These are phyloP conservation scores for Lonicera japonica DNA, from an alignment of 129 eudicot species.

Conservation along the genomic window DNA sequence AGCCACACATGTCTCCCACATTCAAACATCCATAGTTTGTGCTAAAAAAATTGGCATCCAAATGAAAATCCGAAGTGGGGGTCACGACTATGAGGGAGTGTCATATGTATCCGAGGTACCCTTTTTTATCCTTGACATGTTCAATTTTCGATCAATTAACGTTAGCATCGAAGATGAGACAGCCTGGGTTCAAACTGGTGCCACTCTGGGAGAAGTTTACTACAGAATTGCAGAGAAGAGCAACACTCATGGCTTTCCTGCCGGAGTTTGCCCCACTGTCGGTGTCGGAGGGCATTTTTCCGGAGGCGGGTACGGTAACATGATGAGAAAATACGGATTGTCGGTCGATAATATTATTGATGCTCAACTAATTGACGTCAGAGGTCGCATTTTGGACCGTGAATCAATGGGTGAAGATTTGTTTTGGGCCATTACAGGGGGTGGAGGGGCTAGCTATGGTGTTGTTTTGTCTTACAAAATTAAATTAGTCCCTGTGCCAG, in stretches of 20 bases:
- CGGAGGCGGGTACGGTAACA: slow-evolving; percentile 47
- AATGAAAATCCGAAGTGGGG: slow-evolving; percentile 42
- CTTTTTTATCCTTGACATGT: slow-evolving; percentile 42
- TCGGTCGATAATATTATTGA: slow-evolving; percentile 45
- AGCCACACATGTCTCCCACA: slow-evolving; percentile 27
- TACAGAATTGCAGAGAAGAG: slow-evolving; percentile 34
- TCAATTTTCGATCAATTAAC: slow-evolving; percentile 20
- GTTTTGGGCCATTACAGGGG: slow-evolving; percentile 59
- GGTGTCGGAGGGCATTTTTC: slow-evolving; percentile 53
- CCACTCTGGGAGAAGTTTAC: slow-evolving; percentile 41
- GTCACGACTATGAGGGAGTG: slow-evolving; percentile 48
- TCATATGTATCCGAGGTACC: slow-evolving; percentile 36
- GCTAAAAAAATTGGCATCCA: slow-evolving; percentile 18
- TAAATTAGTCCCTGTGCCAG: slow-evolving; percentile 34
- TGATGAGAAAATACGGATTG: slow-evolving; percentile 47
- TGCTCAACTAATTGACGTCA: slow-evolving; percentile 22
- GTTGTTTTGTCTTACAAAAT: slow-evolving; percentile 37
- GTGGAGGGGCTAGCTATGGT: slow-evolving; percentile 50
- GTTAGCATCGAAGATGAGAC: slow-evolving; percentile 26
- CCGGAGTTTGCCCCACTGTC: slow-evolving; percentile 52
- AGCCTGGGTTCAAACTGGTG: slow-evolving; percentile 52
- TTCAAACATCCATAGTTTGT: slow-evolving; percentile 27
- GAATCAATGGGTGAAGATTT: slow-evolving; percentile 52
- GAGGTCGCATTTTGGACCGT: slow-evolving; percentile 25
- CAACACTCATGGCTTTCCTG: slow-evolving; percentile 37